phyloP scores from a whole-genome alignment of 2,329 filamentous ascomycete genomes.

The Colletotrichum caudatum region DNA sequence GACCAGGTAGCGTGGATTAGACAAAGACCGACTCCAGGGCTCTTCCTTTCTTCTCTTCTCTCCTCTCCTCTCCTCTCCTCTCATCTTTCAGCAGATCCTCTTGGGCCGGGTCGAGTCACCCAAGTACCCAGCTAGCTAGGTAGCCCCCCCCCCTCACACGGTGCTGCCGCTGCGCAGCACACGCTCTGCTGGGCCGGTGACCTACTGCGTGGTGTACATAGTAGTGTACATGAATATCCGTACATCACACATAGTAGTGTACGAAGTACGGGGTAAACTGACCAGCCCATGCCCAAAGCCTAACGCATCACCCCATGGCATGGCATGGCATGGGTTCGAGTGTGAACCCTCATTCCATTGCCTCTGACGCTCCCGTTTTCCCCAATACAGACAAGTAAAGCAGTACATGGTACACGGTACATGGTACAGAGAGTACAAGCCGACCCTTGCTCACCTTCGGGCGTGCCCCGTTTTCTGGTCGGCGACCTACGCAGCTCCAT shows the following conservation, averaged over 20 bases:
- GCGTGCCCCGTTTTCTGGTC: conserved; percentile 12
- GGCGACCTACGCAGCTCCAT: neutral
- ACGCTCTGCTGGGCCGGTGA: neutral
- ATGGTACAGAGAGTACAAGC: neutral
- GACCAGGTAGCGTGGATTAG: neutral
- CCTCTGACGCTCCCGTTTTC: neutral
- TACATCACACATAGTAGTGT: too few relatives aligned
- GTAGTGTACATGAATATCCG: neutral
- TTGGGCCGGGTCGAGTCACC: neutral
- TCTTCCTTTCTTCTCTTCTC: neutral
- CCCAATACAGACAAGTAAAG: neutral
- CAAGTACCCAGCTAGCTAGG: too few relatives aligned
- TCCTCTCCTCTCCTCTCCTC: too few relatives aligned
- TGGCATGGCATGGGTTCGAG: neutral
- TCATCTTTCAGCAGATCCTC: neutral
- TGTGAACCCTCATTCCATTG: neutral
- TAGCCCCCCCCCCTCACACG: conserved; percentile 1
- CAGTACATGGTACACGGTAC: neutral
- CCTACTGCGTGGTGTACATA: neutral
- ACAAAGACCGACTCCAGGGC: neutral
- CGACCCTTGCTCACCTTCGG: neutral
- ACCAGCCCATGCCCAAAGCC: neutral
- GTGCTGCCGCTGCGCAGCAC: conserved; percentile 26
- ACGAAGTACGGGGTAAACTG: neutral
- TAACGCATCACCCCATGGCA: neutral